These are phyloP conservation scores for Geranomyces michiganensis DNA, from an alignment of 192 early-diverging fungal genomes.

Conservation along the genomic window DNA sequence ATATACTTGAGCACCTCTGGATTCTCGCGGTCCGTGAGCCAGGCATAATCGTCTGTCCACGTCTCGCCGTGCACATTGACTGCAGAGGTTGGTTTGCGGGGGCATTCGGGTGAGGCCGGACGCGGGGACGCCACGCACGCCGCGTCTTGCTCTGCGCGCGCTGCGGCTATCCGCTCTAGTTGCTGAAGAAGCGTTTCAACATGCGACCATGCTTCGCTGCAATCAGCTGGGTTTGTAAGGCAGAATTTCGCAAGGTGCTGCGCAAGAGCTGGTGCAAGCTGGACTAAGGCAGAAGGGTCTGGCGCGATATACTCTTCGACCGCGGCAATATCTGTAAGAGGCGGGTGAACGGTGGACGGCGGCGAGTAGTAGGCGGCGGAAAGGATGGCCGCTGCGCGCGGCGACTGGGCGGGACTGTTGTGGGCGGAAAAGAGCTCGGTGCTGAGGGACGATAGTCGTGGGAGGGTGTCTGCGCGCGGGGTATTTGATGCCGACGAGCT, in stretches of 20 bases:
- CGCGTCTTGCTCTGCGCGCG: not conserved
- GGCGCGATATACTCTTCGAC: conserved; percentile 35
- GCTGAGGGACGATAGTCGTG: not conserved
- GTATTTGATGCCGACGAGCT: not conserved
- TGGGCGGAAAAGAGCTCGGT: not conserved
- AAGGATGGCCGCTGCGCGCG: not conserved
- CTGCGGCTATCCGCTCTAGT: not conserved
- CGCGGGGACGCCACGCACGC: not conserved
- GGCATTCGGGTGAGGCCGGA: conserved; percentile 34
- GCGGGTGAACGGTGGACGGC: conserved; percentile 36
- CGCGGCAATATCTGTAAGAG: conserved; percentile 24
- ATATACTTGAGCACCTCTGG: conserved; percentile 62
- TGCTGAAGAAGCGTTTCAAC: conserved; percentile 13
- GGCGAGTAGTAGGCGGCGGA: not conserved
- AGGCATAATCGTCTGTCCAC: conserved; percentile 55
- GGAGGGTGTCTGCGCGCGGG: not conserved
- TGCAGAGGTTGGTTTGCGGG: conserved; percentile 34
- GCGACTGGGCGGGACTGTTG: not conserved
- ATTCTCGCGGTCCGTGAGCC: conserved; percentile 58
- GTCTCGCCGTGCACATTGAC: conserved; percentile 57
- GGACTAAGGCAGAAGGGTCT: conserved; percentile 34
- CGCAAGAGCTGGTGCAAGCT: conserved; percentile 29
- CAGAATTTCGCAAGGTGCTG: conserved; percentile 18
- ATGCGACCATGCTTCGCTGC: conserved; percentile 20
- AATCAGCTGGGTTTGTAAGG: conserved; percentile 20